A percentile compares a stretch with the other conserved stretches of the same genome.
phyloP scores from a whole-genome alignment of 2,329 filamentous ascomycete genomes.

The Arthrobotrys musiformis region DNA sequence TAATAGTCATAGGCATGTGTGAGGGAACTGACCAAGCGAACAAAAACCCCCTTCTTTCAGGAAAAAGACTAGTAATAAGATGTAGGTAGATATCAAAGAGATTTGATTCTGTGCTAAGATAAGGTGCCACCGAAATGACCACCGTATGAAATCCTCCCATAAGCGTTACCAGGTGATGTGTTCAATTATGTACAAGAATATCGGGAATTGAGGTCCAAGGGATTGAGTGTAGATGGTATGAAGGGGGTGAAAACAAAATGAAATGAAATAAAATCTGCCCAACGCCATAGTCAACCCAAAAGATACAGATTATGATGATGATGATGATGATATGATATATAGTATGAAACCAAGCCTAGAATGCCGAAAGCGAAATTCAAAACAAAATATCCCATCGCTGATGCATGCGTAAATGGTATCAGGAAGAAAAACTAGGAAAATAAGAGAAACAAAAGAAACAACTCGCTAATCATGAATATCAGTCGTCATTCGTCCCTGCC shows the following conservation, averaged over 20 bases:
- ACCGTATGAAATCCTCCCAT: constrained; percentile 5
- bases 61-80: no score
- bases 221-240: constrained; percentile 3
- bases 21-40: no score
- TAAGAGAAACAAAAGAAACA: not conserved
- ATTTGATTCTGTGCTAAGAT: not conserved
- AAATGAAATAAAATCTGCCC: not conserved
- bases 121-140: not conserved
- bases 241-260: not conserved
- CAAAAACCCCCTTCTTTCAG: no score
- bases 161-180: constrained; percentile 15
- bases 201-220: not conserved
- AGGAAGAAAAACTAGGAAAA: not conserved
- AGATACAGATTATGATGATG: not conserved
- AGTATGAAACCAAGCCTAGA: not conserved
- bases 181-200: constrained; percentile 6
- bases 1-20: not conserved
- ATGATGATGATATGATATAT: not conserved
- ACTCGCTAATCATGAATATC: constrained; percentile 45
- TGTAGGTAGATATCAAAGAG: not conserved
- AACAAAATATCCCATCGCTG: constrained; percentile 12
- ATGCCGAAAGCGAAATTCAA: constrained; percentile 6
- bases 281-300: constrained; percentile 13
- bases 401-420: constrained; percentile 25
- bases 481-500: constrained; percentile 52